These are phyloP conservation scores for Ogataea naganishii DNA, from an alignment of 805 yeast genomes.

Conservation along the genomic window DNA sequence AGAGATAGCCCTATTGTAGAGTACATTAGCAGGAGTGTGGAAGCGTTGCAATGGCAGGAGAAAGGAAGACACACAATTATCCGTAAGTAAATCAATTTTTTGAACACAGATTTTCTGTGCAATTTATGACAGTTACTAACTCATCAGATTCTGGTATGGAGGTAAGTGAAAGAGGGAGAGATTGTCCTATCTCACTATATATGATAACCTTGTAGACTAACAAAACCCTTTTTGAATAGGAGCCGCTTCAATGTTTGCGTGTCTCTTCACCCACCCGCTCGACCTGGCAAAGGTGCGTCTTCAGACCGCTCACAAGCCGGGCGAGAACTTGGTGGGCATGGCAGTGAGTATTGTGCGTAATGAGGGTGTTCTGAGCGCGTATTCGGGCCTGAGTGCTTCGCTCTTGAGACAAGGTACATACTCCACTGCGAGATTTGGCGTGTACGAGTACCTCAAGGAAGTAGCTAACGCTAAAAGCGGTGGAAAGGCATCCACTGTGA, in stretches of 20 bases:
- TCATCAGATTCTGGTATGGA: slow-evolving; percentile 20
- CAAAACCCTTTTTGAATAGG: slow-evolving; percentile 23
- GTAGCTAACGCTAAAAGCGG: slow-evolving; percentile 28
- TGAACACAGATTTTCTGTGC: neutral
- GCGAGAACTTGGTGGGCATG: slow-evolving; percentile 55
- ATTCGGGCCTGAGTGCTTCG: slow-evolving; percentile 78
- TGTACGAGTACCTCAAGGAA: slow-evolving; percentile 72
- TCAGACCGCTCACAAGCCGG: slow-evolving; percentile 67
- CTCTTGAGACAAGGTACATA: slow-evolving; percentile 81
- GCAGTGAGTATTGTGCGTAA: slow-evolving; percentile 46
- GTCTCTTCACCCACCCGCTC: slow-evolving; percentile 68
- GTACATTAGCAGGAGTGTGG: no score
- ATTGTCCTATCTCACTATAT: no score
- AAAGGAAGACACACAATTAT: no score
- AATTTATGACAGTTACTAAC: slow-evolving; percentile 1
- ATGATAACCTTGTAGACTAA: neutral
- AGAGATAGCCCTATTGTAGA: no score
- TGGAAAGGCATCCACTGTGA: slow-evolving; percentile 38
- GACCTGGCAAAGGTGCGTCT: slow-evolving; percentile 82
- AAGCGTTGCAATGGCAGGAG: no score
- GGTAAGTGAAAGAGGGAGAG: no score
- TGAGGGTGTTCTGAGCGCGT: slow-evolving; percentile 66
- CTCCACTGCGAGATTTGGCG: slow-evolving; percentile 79
- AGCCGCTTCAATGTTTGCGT: slow-evolving; percentile 60
- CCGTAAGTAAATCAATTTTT: slow-evolving; percentile 2